Base-by-base conservation (phyloP, 208 protist species). In the Crithidia brevicula region DNA sequence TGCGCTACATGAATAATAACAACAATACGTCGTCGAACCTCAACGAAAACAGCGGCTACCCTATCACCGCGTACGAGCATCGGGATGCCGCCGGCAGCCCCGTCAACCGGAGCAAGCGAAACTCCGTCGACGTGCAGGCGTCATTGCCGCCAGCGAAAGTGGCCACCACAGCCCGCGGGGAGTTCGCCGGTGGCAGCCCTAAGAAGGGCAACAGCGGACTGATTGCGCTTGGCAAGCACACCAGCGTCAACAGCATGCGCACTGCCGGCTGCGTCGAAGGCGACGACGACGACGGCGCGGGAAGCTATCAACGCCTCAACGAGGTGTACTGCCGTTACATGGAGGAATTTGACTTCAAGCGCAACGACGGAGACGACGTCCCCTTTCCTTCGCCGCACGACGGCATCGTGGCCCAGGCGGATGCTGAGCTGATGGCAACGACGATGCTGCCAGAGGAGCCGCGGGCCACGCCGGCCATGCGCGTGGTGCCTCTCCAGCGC, bases 321-420 rank as follows among this genome's bases (percentile, higher is more conserved):
- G 61, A 45, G 20, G 25, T 56, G n/a, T 76, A 76, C 56, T 58
- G 45, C 46, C 70, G 70, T 46, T 66, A 66, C 56, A 63, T 76
- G 45, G 36, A 65, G 23, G 47, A 69, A 43, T 76, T 61, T 15
- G 70, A 65, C 27, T 76, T 76, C 38, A 57, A 11, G 49, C 28
- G 38, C 16, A 16, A 18, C 13, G 56, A 60, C 56, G 56, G 36
- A 15, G 62, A 63, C 25, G 53, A 36, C 30, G 15, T 65, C 20
- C 70, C 70, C 11, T 76, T 76, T 11, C 70, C 79, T 4, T 81
- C 79, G 20, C 79, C 79, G 16, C 79, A 84, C 58, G 74, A 84
- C 36, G 79, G 79, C 31, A 67, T 74, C 4, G 57, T 54, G 20
- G 70, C 43, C 18, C 75, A 81, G 69, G 64, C 46, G 18, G 75